Base-by-base conservation (phyloP, 192 early-diverging fungal genomes). In the Podochytrium sp. region DNA sequence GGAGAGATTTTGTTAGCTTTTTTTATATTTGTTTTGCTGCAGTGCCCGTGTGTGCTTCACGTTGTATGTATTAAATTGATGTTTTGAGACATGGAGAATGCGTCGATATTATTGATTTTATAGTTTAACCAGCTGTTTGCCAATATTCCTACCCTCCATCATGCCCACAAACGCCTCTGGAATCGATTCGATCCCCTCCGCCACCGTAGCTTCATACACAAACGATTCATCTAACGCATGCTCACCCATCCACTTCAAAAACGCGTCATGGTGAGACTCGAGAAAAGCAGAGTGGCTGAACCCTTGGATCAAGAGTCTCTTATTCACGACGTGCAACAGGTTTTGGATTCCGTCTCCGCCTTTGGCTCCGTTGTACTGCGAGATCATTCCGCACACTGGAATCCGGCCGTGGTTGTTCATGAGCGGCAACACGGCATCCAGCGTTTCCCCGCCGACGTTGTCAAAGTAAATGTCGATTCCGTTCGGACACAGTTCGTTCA, bases 381-480 rank as follows among this genome's bases (percentile, higher is more conserved):
- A 90, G 65, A 93, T 92, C 76, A 86, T 87, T 42, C 94, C 93
- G 71, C 85, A 92, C 10, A 83, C 83, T n/a, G 89, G 65, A 57
- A 96, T 83, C 55, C 94, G 87, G 2, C 86, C 92, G 61, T 80
- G 71, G 3, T 16, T 20, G 78, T 94, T 94, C 78, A 91, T 81
- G 33, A 83, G 73, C 20, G 77, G 74, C 30, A 97, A 78, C 3
- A 83, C 91, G 25, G 84, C 85, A n/a, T 95, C 93, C 10, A 97
- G 82, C 65, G 85, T 86, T 77, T 92, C 89, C 39, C 94, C 95
- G 55, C 91, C 92, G 27, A 95, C 92, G 50, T 92, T 87, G 55
- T 96, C 93, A 79, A 90, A 95, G 75, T 95, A 95, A 23, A 95
- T 86, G 73, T 96, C 95, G 56, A 96, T 86, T 42, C 95, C 94